Evolutionary conservation across 495 filamentous ascomycete genomes (phyloP), one percentile per base, ranked within the genome.

Genomic region (Cetradonia linearis): DNA sequence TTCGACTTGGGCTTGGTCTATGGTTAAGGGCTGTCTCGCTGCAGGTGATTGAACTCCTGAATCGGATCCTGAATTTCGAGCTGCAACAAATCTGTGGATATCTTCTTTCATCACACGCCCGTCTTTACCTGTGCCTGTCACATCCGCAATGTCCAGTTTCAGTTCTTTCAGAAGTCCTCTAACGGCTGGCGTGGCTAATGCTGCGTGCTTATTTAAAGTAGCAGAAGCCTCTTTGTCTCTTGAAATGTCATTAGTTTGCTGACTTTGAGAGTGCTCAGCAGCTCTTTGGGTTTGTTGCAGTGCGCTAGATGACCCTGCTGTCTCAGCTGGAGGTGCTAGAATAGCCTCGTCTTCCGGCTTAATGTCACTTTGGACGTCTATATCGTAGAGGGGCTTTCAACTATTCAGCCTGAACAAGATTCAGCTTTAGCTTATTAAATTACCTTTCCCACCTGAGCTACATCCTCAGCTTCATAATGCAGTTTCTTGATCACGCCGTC

Each of bases 401-500:
- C 16, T 71, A 67, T 28, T 74, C 71, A 64, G 76, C 52, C 16
- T 40, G 55, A 38, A 25, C 66, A 53, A 47, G 59, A 38, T 38
- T 42, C 38, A 20, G 38, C 23, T 20, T n/a, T 5, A 48, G 33
- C 8, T 33, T 28, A 31, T 36, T 23, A 28, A 28, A 6, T 48
- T 67, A 86, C 85, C 78, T 86, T 89, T 60, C 93, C 93, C 11
- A 96, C 95, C 67, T 89, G 87, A 25, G 92, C 91, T 78, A 95
- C 95, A 63, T 97, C 93, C 60, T 95, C 94, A 18, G 91, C 83
- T 55, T 96, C 89, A 69, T 95, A 97, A 70, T 97, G 83, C 31
- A 99, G 77, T 74, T 90, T 96, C 76, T 95, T 96, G 55, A 99
- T 91, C 2, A 97, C 86, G 20, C 93, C 94, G 59, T 90, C 87